Evolutionary conservation across 495 filamentous ascomycete species (phyloP), one percentile per base, ranked within the genome.

Genomic region (Glutinoglossum americanum): DNA sequence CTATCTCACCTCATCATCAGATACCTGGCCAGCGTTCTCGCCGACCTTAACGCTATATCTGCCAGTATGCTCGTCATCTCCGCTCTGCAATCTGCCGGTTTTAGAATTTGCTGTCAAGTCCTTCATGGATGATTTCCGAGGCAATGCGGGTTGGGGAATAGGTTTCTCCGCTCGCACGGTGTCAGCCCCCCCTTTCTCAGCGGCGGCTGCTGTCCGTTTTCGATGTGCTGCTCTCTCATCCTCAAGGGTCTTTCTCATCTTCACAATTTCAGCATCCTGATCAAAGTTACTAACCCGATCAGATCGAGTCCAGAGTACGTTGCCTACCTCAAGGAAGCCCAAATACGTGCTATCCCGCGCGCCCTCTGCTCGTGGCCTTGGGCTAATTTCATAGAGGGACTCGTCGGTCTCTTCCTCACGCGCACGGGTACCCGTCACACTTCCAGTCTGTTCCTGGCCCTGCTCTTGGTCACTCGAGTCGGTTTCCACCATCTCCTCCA

Each of bases 271-370:
- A 32, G 23, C 56, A 9, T 58, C 39, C 56, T 58, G 26, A 10
- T 8, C 37, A 58, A 19, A 39, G 13, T 53, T 53, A 53, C 26
- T 28, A 53, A 30, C 7, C 19, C 32, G 9, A 5, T 10, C 19
- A 56, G 11, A 25, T 23, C 41, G 41, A n/a, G 11, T 39, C 25
- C 32, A 3, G 19, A 56, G 19, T 17, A 23, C 5, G 54, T 25
- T 15, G 21, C 49, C 33, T 55, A 59, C 57, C 19, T 59, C 35
- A 3, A 60, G 23, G 27, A 60, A 60, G 44, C 59, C 60, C n/a
- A 60, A 27, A 44, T 41, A 11, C 8, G 59, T 60, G 1, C 32
- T 47, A 10, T 60, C 37, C 19, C 25, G 19, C 21, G 28, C 0
- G 13, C 13, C 26, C 53, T 33, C 25, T 7, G 30, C n/a, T 1